A percentile compares a stretch with the other conserved stretches of the same genome.
Conservation (phyloP, 306 rosid genomes). For the Rosa lucieae region DNA sequence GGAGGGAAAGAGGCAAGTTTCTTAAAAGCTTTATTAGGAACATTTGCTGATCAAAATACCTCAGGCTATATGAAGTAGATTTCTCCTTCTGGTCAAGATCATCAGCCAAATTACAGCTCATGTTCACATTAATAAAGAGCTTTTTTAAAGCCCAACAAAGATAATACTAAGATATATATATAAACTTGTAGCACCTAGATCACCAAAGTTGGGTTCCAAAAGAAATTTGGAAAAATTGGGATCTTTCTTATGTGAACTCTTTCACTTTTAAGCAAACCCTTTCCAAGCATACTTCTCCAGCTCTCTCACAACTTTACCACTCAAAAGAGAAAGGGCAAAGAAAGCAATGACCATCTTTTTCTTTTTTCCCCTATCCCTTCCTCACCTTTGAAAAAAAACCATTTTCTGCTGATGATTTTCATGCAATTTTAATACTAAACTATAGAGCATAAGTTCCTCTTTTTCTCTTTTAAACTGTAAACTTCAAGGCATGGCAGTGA, state of each 20-base stretch:
- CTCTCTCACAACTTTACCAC: conserved; percentile 52
- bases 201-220: conserved; percentile 19
- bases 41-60: not conserved
- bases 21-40: not conserved
- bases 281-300: conserved; percentile 43
- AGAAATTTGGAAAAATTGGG: conserved; percentile 21
- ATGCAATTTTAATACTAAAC: conserved; percentile 49
- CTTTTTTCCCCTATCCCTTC: conserved; percentile 35
- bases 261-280: conserved; percentile 43
- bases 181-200: not conserved
- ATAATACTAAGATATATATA: not conserved
- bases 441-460: conserved; percentile 19
- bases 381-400: conserved; percentile 41
- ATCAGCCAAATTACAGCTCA: not conserved
- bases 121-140: not conserved
- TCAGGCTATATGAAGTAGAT: not conserved
- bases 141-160: not conserved
- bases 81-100: not conserved
- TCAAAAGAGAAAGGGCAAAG: conserved; percentile 42
- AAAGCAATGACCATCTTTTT: conserved; percentile 61
- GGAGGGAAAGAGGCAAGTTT: conserved; percentile 15
- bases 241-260: conserved; percentile 44
- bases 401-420: conserved; percentile 58
- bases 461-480: conserved; percentile 30
- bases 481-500: conserved; percentile 61